Evolutionary conservation across 345 rosid genomes (phyloP).

Genomic region (Linum tenue): DNA sequence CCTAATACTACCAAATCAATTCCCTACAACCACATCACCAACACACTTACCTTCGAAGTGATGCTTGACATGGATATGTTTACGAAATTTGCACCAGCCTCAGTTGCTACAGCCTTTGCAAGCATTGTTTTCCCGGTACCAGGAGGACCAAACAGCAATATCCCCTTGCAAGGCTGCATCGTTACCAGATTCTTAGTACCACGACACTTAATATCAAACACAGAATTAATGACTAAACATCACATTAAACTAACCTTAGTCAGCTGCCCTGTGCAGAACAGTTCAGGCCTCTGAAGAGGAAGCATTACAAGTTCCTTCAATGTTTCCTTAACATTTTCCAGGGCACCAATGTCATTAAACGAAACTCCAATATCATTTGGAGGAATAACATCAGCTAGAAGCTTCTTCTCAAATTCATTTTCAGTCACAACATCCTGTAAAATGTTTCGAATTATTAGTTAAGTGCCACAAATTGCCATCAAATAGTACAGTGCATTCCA

Average conservation of each 20-base stretch:
- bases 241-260: conserved; percentile 53
- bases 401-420: conserved; percentile 97
- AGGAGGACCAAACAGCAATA: conserved; percentile 96
- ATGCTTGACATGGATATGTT: conserved; percentile 99
- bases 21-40: not conserved
- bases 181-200: conserved; percentile 4
- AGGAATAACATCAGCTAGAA: conserved; percentile 94
- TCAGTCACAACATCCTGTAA: conserved; percentile 92
- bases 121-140: conserved; percentile 99
- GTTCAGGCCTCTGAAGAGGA: conserved; percentile 97
- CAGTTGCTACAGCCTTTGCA: conserved; percentile 99
- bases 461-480: not conserved
- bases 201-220: not conserved
- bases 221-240: not conserved
- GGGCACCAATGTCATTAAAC: conserved; percentile 94
- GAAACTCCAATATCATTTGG: conserved; percentile 93
- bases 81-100: conserved; percentile 96
- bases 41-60: conserved; percentile 68
- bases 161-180: conserved; percentile 92
- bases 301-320: conserved; percentile 99
- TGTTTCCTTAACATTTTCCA: conserved; percentile 96
- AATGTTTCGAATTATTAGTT: not conserved
- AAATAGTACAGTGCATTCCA: not conserved
- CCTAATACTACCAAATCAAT: not conserved
- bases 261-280: conserved; percentile 94